Evolutionary conservation across 2,329 filamentous ascomycete genomes (phyloP).

Genomic region (Pyricularia pennisetigena): DNA sequence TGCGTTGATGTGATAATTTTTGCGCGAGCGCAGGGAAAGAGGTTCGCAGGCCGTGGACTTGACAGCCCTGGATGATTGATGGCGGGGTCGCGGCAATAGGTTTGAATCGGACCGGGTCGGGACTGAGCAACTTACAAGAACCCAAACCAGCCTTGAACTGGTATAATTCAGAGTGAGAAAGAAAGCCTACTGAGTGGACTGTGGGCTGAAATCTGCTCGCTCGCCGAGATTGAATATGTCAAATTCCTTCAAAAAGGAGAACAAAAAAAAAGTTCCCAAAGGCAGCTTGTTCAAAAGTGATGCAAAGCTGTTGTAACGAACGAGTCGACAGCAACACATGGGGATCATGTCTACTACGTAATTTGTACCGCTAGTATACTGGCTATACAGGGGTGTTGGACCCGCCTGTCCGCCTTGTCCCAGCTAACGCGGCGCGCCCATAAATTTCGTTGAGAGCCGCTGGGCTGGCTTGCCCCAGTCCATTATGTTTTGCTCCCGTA

Average conservation of each 20-base stretch:
- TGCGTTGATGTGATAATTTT: not conserved
- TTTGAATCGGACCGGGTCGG: not conserved
- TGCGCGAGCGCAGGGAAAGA: not conserved
- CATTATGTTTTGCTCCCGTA: not conserved
- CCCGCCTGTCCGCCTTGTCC: not conserved
- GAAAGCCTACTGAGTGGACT: not conserved
- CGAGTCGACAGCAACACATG: not conserved
- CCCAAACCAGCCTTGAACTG: not conserved
- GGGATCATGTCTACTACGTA: slow-evolving; percentile 4
- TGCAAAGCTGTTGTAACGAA: not conserved
- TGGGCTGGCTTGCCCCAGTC: not conserved
- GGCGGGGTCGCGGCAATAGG: not conserved
- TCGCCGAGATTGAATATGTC: not conserved
- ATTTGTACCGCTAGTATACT: slow-evolving; percentile 1
- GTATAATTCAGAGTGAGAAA: not conserved
- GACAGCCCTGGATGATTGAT: not conserved
- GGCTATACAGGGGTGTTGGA: not conserved
- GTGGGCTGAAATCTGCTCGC: not conserved
- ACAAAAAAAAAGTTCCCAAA: not conserved
- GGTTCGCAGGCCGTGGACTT: not conserved
- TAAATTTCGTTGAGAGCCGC: not conserved
- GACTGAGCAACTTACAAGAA: not conserved
- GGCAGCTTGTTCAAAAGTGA: not conserved
- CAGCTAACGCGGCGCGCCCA: not conserved
- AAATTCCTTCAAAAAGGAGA: not conserved